Percentiles rank a stretch among this genome's conserved stretches.
Conservation (phyloP, 345 rosid species). For the Limnanthes douglasii region DNA sequence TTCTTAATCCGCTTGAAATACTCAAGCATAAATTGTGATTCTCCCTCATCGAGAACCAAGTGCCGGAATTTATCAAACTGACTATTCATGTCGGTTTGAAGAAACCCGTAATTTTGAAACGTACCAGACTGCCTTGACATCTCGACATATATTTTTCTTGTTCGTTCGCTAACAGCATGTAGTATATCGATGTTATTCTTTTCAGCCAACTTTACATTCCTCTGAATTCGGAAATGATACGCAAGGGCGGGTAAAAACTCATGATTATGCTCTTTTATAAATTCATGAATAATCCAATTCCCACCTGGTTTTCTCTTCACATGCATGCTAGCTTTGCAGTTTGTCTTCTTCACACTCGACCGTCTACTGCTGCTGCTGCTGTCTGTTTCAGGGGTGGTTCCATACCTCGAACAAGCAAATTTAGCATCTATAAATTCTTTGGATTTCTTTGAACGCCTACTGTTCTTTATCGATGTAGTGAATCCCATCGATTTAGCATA, state of each 20-base stretch:
- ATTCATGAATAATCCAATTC: conserved; percentile 53
- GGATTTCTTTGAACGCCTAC: conserved; percentile 51
- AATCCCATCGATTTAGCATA: conserved; percentile 55
- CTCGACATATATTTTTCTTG: conserved; percentile 34
- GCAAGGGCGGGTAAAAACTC: conserved; percentile 54
- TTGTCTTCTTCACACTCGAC: conserved; percentile 45
- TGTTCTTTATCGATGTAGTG: conserved; percentile 54
- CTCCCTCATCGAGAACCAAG: conserved; percentile 26
- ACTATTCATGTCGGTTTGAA: conserved; percentile 9
- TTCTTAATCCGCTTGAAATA: conserved; percentile 34
- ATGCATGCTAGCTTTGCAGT: conserved; percentile 71
- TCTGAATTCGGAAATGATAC: conserved; percentile 36
- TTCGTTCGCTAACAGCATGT: conserved; percentile 33
- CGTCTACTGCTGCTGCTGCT: conserved; percentile 27
- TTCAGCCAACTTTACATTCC: conserved; percentile 38
- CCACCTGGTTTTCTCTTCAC: conserved; percentile 57
- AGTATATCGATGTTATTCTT: conserved; percentile 36
- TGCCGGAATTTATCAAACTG: conserved; percentile 20
- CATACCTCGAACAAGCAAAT: conserved; percentile 68
- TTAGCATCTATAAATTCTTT: conserved; percentile 63
- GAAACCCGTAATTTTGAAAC: conserved; percentile 12
- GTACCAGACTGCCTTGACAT: conserved; percentile 30
- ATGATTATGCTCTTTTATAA: conserved; percentile 54
- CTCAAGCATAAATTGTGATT: conserved; percentile 26
- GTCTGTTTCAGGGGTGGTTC: conserved; percentile 45